Base-by-base conservation (phyloP, 1,139 yeast species). In the Candida pseudocylindracea region DNA sequence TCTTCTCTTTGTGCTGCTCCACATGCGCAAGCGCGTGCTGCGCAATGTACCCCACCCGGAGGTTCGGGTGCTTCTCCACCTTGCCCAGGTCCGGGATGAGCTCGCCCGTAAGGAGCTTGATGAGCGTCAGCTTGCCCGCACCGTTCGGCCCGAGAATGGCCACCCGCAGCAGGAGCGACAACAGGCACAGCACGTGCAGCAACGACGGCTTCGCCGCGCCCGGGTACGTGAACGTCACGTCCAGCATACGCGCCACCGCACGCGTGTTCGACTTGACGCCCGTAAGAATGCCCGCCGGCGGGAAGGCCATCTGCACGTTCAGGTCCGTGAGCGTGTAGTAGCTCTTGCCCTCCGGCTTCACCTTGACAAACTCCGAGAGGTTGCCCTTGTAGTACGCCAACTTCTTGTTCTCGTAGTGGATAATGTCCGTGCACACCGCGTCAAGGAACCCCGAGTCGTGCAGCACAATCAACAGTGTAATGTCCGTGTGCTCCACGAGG, bases 1-100 rank as follows among this genome's bases (percentile, higher is more conserved):
- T 88, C 60, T 83, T 83, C 53, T 88, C 98, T 55, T 85, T 81
- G 58, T 88, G 98, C 55, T 76, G 76, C 53, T 88, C 93, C 38
- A 88, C 96, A 50, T 88, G 96, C 55, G 83, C 94, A 49, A 88
- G 67, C 26, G 98, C 96, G 46, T 88, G 96, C 62, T 88, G 98
- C 15, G 96, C 96, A 62, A 88, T 88, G 57, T 88, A 88, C 39
- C 96, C 98, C 47, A 88, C 81, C 64, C 98, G 85, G 57, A 88
- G 66, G 55, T 88, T 88, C 40, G 96, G 96, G 57, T 88, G 98
- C 57, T 88, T 88, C 58, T 88, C 96, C 37, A 88, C 95, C 40
- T 70, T 73, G 46, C 98, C 98, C 40, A 58, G 66, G 41, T 70
- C 65, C 26, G 98, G 95, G 35, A 79, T 66, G 39, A 81, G 62